Base-by-base conservation (phyloP, 177 flowering plant species). In the Vitis hybrid region DNA sequence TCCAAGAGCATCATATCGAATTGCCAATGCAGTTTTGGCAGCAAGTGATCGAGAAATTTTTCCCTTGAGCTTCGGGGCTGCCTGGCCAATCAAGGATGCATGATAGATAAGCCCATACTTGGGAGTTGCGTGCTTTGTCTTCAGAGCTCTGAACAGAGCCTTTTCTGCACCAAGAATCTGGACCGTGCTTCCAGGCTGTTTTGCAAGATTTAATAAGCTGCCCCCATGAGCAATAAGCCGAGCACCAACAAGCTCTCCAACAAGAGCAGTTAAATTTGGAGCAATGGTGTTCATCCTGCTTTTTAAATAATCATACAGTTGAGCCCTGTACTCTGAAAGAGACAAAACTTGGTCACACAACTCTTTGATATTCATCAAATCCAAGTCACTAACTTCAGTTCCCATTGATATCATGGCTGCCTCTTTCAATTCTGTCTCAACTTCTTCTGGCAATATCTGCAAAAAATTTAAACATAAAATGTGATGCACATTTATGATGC, bases 61-160 rank as follows among this genome's bases (percentile, higher is more conserved):
- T 8, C 97, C 97, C 79, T 90, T 92, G 8, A 78, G 70, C 68
- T 92, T 90, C 2, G 92, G 90, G 3, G 92, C 83, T 33, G 97
- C 94, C 72, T 89, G 97, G 49, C 97, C 97, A 74, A 90, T 82
- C 79, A 89, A 76, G 18, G 97, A 89, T 55, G 97, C 97, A 75
- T 92, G 96, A 76, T 84, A 92, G 53, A 92, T 83, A 51, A 92
- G 87, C 48, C 98, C 97, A 71, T 91, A 90, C 51, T 90, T 93
- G 10, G 98, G 98, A 26, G 97, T 93, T 2, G 96, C 86, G 66
- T 91, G 96, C 75, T 85, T 85, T 13, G 90, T 85, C 74, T 88
- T 88, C 57, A 88, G 71, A 33, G 90, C 92, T 72, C 92, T 84
- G 72, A 88, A 88, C 39, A 88, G 87, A n/a, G 92, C 92, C 77